Evolutionary conservation across 1,139 yeast genomes (phyloP).

Genomic region (Meyerozyma smithsonii): DNA sequence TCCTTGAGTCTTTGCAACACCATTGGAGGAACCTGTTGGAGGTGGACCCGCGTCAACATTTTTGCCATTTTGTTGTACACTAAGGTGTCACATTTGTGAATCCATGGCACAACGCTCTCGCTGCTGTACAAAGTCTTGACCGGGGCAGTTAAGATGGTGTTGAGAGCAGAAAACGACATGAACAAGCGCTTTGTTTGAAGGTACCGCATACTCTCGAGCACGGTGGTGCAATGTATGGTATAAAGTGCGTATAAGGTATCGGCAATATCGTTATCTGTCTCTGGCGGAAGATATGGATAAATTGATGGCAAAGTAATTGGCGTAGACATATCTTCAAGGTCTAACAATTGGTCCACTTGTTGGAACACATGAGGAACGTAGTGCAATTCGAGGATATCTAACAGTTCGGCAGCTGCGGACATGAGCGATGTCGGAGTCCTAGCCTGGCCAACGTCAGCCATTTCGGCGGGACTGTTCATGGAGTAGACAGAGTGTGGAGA

Average conservation of each 20-base stretch:
- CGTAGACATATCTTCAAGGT: slow-evolving; percentile 19
- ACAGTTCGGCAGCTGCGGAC: slow-evolving; percentile 1
- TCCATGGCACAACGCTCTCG: slow-evolving; percentile 56
- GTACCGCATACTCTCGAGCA: slow-evolving; percentile 63
- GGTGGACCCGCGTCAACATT: slow-evolving; percentile 61
- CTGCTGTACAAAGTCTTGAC: slow-evolving; percentile 56
- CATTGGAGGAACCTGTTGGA: slow-evolving; percentile 55
- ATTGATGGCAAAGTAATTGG: slow-evolving; percentile 49
- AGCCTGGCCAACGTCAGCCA: background rate
- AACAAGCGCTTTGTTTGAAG: slow-evolving; percentile 64
- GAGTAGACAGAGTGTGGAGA: background rate
- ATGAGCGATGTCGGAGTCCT: background rate
- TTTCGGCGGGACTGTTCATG: background rate
- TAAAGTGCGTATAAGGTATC: slow-evolving; percentile 59
- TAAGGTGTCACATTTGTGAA: slow-evolving; percentile 57
- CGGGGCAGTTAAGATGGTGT: slow-evolving; percentile 59
- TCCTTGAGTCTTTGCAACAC: slow-evolving; percentile 48
- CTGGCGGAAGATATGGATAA: slow-evolving; percentile 44
- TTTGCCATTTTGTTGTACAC: slow-evolving; percentile 60
- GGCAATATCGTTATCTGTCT: slow-evolving; percentile 54
- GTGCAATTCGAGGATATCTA: slow-evolving; percentile 16
- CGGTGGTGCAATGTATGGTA: slow-evolving; percentile 55
- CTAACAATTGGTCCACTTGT: slow-evolving; percentile 21
- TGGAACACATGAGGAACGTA: slow-evolving; percentile 36
- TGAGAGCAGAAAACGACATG: slow-evolving; percentile 49